Evolutionary conservation across 345 rosid species (phyloP), one percentile per base, ranked within the genome.

Genomic region (Arabis hirsuta): DNA sequence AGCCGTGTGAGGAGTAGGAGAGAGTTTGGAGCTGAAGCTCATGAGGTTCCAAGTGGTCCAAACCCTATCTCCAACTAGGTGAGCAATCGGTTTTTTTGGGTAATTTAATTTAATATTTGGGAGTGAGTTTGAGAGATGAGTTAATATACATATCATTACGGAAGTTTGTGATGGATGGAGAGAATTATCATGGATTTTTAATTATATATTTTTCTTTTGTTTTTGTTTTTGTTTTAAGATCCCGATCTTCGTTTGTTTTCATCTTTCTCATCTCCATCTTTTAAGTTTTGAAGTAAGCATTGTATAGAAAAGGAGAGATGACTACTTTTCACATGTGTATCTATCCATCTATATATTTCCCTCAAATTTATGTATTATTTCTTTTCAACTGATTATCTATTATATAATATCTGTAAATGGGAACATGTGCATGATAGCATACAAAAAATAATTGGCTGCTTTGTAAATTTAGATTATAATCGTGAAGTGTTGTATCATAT

Each of bases 11-110:
- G 39, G 55, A 71, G 62, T 45, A 62, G 67, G 14, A 59, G 66
- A 48, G 73, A 74, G 57, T 74, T 81, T 41, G 80, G 73, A 50
- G 87, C 74, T 8, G 78, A 65, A 1, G 88, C 81, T 19, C 96
- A 87, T 65, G 90, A 89, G 70, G 92, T 89, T 55, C 96, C 92
- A 0, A 87, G 92, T 24, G 96, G 96, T 42, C 92, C 96, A 16
- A 89, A 89, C 81, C 96, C 96, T 38, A 87, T 87, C 65, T 87
- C 92, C 19, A 87, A 89, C 78, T 57, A 80, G 84, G 84, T 86
- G 72, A 79, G 53, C 26, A 24, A 24, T 14, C 27, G 10, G 52
- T 47, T 31, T 44, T 61, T 9, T n/a, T 12, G 16, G 26, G 34
- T 59, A 22, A 24, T 62, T 62, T 62, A 24, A 27, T 62, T 47